Evolutionary conservation across 2,329 filamentous ascomycete species (phyloP).

Genomic region (Aspergillus alliaceus): DNA sequence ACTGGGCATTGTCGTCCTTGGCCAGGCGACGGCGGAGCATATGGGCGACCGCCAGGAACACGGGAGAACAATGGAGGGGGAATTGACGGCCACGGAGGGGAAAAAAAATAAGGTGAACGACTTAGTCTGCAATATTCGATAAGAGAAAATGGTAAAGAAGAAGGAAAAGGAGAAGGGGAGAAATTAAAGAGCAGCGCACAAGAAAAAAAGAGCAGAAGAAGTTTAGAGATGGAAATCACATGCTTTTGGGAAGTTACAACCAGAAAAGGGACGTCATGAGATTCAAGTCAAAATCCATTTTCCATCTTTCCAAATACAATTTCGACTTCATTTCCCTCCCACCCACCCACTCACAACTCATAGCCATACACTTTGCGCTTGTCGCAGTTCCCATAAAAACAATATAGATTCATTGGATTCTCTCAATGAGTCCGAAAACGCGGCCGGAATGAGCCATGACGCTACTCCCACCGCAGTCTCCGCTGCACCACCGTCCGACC

Average conservation of each 20-base stretch:
- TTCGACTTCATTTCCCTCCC: too few relatives aligned
- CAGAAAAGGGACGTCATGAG: background rate
- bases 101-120: too few relatives aligned
- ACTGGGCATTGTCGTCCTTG: conserved; percentile 36
- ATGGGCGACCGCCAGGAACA: conserved; percentile 17
- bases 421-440: conserved; percentile 15
- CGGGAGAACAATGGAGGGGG: background rate
- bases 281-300: background rate
- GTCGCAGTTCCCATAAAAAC: background rate
- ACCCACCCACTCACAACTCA: background rate
- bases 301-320: background rate
- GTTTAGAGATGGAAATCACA: conserved; percentile 10
- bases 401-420: background rate
- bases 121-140: too few relatives aligned
- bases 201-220: conserved; percentile 2
- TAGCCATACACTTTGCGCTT: background rate
- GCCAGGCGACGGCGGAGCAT: conserved; percentile 45
- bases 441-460: conserved; percentile 31
- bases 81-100: background rate
- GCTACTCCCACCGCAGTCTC: conserved; percentile 11
- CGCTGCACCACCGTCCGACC: conserved; percentile 40
- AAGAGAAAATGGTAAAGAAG: background rate
- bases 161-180: background rate
- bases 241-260: conserved; percentile 2
- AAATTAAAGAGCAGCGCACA: background rate